Evolutionary conservation across 1,139 yeast species (phyloP).

Genomic region (Pichia sp.): DNA sequence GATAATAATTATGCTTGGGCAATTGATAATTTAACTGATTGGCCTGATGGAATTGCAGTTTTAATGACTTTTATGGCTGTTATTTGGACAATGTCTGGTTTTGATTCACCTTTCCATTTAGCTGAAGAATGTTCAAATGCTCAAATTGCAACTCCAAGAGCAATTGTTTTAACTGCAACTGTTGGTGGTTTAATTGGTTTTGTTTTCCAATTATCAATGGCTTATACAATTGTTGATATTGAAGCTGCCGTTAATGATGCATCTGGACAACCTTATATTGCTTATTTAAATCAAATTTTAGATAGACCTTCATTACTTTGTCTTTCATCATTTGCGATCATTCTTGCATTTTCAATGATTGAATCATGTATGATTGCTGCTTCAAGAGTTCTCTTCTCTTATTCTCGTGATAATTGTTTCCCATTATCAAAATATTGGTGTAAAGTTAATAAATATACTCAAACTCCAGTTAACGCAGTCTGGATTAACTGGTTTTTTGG

Average conservation of each 20-base stretch:
- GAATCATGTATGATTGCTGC: conserved; percentile 67
- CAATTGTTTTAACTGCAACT: conserved; percentile 58
- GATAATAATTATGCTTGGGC: conserved; percentile 49
- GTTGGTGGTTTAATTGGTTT: conserved; percentile 60
- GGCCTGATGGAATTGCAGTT: conserved; percentile 60
- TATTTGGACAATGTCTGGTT: conserved; percentile 75
- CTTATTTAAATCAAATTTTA: conserved; percentile 50
- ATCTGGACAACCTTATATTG: conserved; percentile 62
- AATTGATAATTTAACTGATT: conserved; percentile 56
- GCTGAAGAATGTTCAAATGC: conserved; percentile 71
- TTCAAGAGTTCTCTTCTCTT: conserved; percentile 63
- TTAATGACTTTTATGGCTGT: conserved; percentile 58
- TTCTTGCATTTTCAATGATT: conserved; percentile 63
- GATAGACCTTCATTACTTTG: conserved; percentile 41
- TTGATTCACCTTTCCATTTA: conserved; percentile 68
- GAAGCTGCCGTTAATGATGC: conserved; percentile 45
- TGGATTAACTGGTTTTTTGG: conserved; percentile 58
- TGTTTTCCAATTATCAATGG: conserved; percentile 57
- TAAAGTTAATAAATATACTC: conserved; percentile 47
- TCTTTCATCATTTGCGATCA: conserved; percentile 53
- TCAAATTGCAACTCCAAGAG: conserved; percentile 50
- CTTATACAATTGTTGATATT: conserved; percentile 56
- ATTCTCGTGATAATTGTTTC: conserved; percentile 65
- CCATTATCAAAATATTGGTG: conserved; percentile 53
- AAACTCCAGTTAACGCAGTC: conserved; percentile 67